Evolutionary conservation across 1,284 basidiomycete species (phyloP).

Genomic region (Malassezia obtusa): DNA sequence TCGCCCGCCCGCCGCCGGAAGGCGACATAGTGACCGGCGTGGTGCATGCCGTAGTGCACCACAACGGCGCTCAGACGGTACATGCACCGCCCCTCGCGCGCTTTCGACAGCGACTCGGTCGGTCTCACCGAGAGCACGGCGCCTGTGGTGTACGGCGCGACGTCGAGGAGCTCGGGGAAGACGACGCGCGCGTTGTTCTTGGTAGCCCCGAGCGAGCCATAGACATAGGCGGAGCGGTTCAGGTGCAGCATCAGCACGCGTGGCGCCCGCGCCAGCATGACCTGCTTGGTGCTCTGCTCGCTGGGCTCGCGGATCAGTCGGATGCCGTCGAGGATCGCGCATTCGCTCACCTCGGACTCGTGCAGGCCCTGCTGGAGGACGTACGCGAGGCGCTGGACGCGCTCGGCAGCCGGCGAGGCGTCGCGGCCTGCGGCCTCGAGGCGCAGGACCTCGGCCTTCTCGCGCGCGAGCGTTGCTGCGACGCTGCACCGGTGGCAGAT

Average conservation of each 20-base stretch:
- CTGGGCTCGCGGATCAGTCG: conserved; percentile 18
- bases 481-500: conserved; percentile 42
- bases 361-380: conserved; percentile 25
- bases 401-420: not conserved
- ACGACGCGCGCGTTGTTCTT: conserved; percentile 39
- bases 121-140: conserved; percentile 22
- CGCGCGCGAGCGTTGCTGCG: conserved; percentile 17
- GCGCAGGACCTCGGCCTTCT: conserved; percentile 4
- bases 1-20: conserved; percentile 23
- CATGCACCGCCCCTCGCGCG: conserved; percentile 1
- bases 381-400: conserved; percentile 1
- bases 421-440: not conserved
- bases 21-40: conserved; percentile 42
- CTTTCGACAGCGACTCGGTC: not conserved
- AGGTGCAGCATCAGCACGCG: conserved; percentile 35
- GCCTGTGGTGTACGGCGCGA: conserved; percentile 25
- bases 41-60: conserved; percentile 43
- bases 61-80: conserved; percentile 36
- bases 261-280: conserved; percentile 38
- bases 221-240: conserved; percentile 35
- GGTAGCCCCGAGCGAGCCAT: conserved; percentile 25
- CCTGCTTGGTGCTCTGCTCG: conserved; percentile 36
- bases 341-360: conserved; percentile 28
- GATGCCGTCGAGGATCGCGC: conserved; percentile 5
- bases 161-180: conserved; percentile 36